Base-by-base conservation (phyloP, 805 yeast species). In the Isabelozyma gotoi region DNA sequence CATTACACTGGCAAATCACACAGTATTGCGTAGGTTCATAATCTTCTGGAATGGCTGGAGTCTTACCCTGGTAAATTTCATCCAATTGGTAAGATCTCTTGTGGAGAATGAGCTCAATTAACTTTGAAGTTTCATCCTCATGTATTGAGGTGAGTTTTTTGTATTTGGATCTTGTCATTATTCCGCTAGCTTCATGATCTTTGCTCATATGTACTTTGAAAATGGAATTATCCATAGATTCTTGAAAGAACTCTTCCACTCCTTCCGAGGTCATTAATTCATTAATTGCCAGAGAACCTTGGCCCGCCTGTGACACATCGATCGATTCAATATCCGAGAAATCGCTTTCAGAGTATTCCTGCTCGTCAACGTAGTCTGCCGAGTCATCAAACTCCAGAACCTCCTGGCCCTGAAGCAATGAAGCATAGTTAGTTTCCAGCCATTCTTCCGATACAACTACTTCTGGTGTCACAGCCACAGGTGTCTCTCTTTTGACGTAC, bases 1-100 rank as follows among this genome's bases (percentile, higher is more conserved):
- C 77, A 45, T 84, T 80, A 4, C 76, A 73, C 52, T 85, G 92
- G 60, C 97, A 91, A 2, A 91, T 84, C 5, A 88, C 96, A 64
- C 97, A 90, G 5, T 71, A 68, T 38, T 19, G 39, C 18, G 32
- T 37, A 18, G 18, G 33, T 19, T 33, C 34, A 19, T 17, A 39
- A 20, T 34, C 36, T 29, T 33, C 16, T 14, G 24, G 14, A 41
- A 20, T 14, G 8, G 38, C 10, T 4, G 38, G 24, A 6, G 6
- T 10, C n/a, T 12, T 16, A 5, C 19, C 38, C 4, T 19, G n/a
- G 11, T 19, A 16, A 16, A 19, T 29, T 1, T 19, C 18, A 11
- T 18, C 24, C n/a, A 35, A 14, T 35, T 35, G 18, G 20, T 16
- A 24, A n/a, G 11, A 34, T 40, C 54, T 36, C 36, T 46, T 47